Conservation (phyloP, 176 grass and related monocot species). For the Phyllostachys edulis region DNA sequence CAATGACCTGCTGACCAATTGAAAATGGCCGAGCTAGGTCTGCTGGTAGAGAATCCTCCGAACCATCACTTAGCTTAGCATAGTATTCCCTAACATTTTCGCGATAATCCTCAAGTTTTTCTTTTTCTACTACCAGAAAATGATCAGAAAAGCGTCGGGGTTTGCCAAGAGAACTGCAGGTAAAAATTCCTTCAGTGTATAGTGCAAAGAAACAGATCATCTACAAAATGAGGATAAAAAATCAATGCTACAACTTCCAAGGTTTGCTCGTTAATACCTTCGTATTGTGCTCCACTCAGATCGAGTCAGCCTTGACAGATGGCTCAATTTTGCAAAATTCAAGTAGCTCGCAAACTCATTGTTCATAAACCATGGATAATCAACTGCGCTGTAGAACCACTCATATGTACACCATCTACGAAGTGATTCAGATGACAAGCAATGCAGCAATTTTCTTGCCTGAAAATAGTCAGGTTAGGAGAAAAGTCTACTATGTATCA, state of each 20-base stretch:
- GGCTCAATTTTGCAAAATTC: slow-evolving; percentile 56
- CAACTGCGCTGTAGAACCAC: slow-evolving; percentile 82
- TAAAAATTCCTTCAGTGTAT: slow-evolving; percentile 13
- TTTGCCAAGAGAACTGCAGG: slow-evolving; percentile 75
- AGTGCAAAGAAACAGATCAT: background rate
- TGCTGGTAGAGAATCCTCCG: slow-evolving; percentile 48
- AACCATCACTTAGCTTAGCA: slow-evolving; percentile 41
- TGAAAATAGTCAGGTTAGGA: slow-evolving; percentile 37
- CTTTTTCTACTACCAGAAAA: slow-evolving; percentile 57
- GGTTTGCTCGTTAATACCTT: slow-evolving; percentile 41
- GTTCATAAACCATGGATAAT: slow-evolving; percentile 81
- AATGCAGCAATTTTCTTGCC: slow-evolving; percentile 46
- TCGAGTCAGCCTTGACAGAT: slow-evolving; percentile 54
- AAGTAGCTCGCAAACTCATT: slow-evolving; percentile 66
- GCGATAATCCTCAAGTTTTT: slow-evolving; percentile 57
- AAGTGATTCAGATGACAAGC: slow-evolving; percentile 54
- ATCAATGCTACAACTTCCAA: background rate
- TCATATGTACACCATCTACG: slow-evolving; percentile 72
- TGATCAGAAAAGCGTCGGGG: slow-evolving; percentile 56
- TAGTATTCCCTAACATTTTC: slow-evolving; percentile 58
- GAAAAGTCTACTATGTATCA: background rate
- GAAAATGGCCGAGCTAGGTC: slow-evolving; percentile 63
- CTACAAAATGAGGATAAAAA: slow-evolving; percentile 3
- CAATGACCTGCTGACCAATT: slow-evolving; percentile 59
- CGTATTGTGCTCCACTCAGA: slow-evolving; percentile 64